Base-by-base conservation (phyloP, 495 filamentous ascomycete genomes). In the Talaromyces borbonicus region DNA sequence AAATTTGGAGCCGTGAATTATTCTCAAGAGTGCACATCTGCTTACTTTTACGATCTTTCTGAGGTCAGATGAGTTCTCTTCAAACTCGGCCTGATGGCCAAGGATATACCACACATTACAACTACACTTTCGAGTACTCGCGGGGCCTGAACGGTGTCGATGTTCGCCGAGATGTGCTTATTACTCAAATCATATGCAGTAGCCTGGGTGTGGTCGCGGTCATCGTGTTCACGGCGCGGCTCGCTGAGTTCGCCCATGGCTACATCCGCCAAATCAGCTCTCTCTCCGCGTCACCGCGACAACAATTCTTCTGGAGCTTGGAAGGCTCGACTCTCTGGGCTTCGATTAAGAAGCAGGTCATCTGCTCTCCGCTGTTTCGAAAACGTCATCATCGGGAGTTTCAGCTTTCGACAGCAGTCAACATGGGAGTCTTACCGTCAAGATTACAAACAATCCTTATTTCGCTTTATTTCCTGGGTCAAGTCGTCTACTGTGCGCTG, bases 371-470 rank as follows among this genome's bases (percentile, higher is more conserved):
- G 15, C 61, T 97, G 18, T 79, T 83, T 52, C 75, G 71, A 22
- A 87, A 90, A 55, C 73, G 90, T 53, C 92, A 96, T 61, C 95
- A 96, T 53, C 73, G 83, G 23, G 87, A 94, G 58, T 73, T 97
- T 50, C 83, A 87, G 56, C 65, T 98, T n/a, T 88, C 84, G 24
- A 73, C 74, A 8, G 88, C 87, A n/a, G 50, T 96, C 57, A 87
- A 84, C 52, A 80, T 95, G 40, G 92, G 92, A 32, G 95, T 90
- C 0, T 66, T 98, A 14, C 92, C 92, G 1, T 85, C 87, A 3
- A 71, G 92, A 22, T 80, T 95, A 53, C 89, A 98, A 52, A 77
- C 83, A 4, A 60, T 88, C 22, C 72, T 97, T 52, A 67, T 98
- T 39, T 8, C 74, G 2, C 58, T 74, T 14, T 95, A 95, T 62